A percentile compares a stretch with the other conserved stretches of the same genome.
Evolutionary conservation across 2,329 filamentous ascomycete genomes (phyloP).

Genomic region (Trichoderma atrobrunneum): DNA sequence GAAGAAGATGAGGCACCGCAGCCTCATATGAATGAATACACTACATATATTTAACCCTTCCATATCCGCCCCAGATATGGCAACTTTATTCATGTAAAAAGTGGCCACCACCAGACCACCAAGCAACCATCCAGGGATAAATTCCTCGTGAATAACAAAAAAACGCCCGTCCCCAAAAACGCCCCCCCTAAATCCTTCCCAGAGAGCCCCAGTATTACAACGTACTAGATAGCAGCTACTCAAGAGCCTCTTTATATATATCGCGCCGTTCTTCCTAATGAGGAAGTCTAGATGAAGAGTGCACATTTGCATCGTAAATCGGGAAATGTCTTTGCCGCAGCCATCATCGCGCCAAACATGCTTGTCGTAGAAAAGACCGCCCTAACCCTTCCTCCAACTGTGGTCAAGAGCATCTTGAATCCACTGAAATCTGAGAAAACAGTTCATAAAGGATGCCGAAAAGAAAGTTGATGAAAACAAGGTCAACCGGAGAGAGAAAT

Average conservation of each 20-base stretch:
- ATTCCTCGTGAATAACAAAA: neutral
- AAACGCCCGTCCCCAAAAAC: neutral
- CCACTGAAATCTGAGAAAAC: neutral
- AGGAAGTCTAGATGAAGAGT: slow-evolving; percentile 1
- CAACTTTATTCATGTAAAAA: neutral
- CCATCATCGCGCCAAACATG: neutral
- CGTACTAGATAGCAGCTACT: neutral
- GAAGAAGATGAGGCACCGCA: neutral
- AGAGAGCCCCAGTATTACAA: neutral
- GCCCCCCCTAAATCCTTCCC: neutral
- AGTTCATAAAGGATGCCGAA: neutral
- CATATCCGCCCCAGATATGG: neutral
- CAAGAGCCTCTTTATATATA: slow-evolving; percentile 1
- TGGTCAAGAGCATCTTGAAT: neutral
- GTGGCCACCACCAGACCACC: neutral
- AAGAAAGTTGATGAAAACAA: neutral
- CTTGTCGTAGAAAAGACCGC: neutral
- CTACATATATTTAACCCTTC: neutral
- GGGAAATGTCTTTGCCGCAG: neutral
- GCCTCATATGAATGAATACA: neutral
- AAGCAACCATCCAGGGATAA: neutral
- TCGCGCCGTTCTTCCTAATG: neutral
- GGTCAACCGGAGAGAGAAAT: neutral
- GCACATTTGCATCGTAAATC: neutral
- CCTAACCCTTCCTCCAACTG: neutral